phyloP scores from a whole-genome alignment of 495 filamentous ascomycete species.

The Penicillium roqueforti region DNA sequence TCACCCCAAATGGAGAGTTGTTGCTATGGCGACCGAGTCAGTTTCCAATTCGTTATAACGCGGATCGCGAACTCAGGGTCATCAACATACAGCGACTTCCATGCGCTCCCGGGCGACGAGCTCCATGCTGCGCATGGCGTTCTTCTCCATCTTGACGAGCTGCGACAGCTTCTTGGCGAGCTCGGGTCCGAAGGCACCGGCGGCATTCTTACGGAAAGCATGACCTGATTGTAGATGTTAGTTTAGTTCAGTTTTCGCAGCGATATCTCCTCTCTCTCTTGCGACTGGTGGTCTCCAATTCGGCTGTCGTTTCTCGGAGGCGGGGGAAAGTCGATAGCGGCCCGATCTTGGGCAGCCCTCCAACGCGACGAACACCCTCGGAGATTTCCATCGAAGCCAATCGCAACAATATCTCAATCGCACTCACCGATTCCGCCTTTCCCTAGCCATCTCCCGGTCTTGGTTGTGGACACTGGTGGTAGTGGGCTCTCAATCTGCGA shows the following conservation, averaged over 20 bases:
- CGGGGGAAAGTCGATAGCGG: background rate
- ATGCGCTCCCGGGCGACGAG: constrained; percentile 91
- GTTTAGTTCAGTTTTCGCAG: background rate
- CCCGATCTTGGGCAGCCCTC: constrained; percentile 21
- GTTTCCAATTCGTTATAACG: constrained; percentile 6
- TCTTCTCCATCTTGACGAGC: constrained; percentile 99
- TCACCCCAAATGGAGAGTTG: constrained; percentile 99
- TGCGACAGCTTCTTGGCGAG: constrained; percentile 95
- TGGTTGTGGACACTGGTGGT: constrained; percentile 85
- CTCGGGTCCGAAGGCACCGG: constrained; percentile 93
- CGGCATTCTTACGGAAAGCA: constrained; percentile 84
- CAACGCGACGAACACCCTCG: background rate
- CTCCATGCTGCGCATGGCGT: constrained; percentile 98
- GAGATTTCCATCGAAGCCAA: background rate
- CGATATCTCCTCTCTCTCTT: constrained; percentile 4
- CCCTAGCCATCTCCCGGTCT: constrained; percentile 83
- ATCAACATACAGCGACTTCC: constrained; percentile 81
- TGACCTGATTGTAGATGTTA: constrained; percentile 61
- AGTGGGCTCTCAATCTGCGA: constrained; percentile 89
- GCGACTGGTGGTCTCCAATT: background rate
- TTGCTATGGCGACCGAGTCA: constrained; percentile 56
- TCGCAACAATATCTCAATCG: constrained; percentile 14
- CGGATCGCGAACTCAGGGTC: background rate
- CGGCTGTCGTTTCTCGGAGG: background rate
- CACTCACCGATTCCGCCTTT: constrained; percentile 75